Base-by-base conservation (phyloP, 2,329 filamentous ascomycete species). In the Beauveria rudraprayagi region DNA sequence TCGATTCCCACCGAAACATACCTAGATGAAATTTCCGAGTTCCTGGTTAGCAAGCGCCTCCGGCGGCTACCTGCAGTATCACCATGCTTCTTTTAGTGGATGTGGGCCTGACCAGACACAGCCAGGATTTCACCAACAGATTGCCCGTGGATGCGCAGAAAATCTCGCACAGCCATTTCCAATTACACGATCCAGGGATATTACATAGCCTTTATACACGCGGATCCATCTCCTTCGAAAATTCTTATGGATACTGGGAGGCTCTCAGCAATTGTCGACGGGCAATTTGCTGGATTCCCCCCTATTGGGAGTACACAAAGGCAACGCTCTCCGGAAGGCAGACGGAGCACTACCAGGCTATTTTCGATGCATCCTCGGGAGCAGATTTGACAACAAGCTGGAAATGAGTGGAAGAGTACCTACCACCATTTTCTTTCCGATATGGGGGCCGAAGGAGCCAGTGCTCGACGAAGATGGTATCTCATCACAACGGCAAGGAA, bases 251-350 rank as follows among this genome's bases (percentile, higher is more conserved):
- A 44, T 26, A 26, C 10, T 28, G 47, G 55, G 14, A 48, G 61
- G 43, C 69, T 80, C 17, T 70, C 70, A 47, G 78, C 73, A 3
- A 72, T 81, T 24, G 61, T 81, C 26, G 79, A 80, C 64, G 81
- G 78, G 78, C 78, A 81, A 64, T 70, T 72, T 34, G 70, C 75
- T 24, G 77, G 77, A 1, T 81, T 75, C 76, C 65, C 77, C 77
- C 70, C n/a, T 75, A 74, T 56, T 80, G 71, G 72, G 72, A 74
- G 48, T 73, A 73, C 53, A 66, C 70, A 50, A 71, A 72, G 37
- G 71, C 66, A 5, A 22, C 67, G 46, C 47, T 24, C 17, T 58
- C 56, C 16, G 56, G 43, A 14, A 10, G 56, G 17, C 37, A 58
- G 11, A 24, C 17, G 1, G 56, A 58, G 46, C 47, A 58, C 22